Evolutionary conservation across 1,284 basidiomycete genomes (phyloP).

Genomic region (Vanrija humicola): DNA sequence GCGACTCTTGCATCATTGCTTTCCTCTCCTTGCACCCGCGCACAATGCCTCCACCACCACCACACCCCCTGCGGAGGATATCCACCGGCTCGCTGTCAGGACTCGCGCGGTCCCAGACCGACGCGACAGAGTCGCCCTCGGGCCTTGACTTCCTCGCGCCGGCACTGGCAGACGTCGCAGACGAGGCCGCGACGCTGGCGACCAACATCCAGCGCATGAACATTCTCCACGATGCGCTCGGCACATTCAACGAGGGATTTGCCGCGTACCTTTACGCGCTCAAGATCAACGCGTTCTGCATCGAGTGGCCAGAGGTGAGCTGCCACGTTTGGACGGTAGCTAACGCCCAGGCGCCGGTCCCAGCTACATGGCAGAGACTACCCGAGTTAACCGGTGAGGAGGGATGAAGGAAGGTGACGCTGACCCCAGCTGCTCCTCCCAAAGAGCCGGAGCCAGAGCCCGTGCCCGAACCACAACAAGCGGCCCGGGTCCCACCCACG

Average conservation of each 20-base stretch:
- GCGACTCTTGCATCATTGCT: too few species aligned
- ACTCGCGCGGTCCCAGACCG: constrained; percentile 65
- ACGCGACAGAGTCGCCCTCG: constrained; percentile 64
- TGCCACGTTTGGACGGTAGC: too few species aligned
- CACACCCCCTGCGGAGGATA: constrained; percentile 71
- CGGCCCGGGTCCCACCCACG: background rate
- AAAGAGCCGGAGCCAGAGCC: background rate
- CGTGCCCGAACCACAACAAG: background rate
- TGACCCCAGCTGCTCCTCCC: background rate
- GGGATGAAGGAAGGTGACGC: background rate
- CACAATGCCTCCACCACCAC: background rate
- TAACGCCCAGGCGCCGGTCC: constrained; percentile 21
- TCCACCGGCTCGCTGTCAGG: constrained; percentile 86
- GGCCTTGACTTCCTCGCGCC: constrained; percentile 82
- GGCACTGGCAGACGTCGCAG: constrained; percentile 76
- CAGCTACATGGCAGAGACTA: constrained; percentile 55
- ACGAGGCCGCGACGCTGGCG: constrained; percentile 77
- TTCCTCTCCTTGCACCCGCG: background rate
- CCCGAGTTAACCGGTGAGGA: constrained; percentile 9
- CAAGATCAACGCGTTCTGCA: constrained; percentile 90
- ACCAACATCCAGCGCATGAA: constrained; percentile 69
- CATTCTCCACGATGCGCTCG: constrained; percentile 68
- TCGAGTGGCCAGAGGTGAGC: constrained; percentile 81
- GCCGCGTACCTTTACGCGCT: constrained; percentile 85
- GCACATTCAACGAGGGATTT: constrained; percentile 87